Percentiles rank a stretch among this genome's conserved stretches.
phyloP scores from a whole-genome alignment of 2,329 filamentous ascomycete species.

The Hypoxylon sp. region DNA sequence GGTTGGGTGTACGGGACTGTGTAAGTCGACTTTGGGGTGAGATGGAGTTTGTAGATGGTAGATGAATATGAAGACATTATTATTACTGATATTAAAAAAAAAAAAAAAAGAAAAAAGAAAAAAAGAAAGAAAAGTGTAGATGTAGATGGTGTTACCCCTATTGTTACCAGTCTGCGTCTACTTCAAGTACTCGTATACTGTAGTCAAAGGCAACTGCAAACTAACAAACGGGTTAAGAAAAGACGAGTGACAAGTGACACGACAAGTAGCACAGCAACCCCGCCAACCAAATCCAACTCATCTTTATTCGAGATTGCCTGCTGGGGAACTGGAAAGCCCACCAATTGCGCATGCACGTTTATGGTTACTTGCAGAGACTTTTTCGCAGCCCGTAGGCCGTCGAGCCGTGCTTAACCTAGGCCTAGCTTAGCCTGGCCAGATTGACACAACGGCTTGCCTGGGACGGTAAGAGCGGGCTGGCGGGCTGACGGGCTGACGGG shows the following conservation, averaged over 20 bases:
- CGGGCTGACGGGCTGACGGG: too few relatives aligned
- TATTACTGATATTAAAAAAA: slow-evolving; percentile 12
- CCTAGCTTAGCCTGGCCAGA: too few relatives aligned
- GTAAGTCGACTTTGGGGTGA: too few relatives aligned
- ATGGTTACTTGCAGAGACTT: slow-evolving; percentile 28
- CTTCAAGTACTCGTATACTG: too few relatives aligned
- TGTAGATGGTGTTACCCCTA: slow-evolving; percentile 23
- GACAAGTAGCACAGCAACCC: background rate
- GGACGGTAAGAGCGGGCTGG: too few relatives aligned
- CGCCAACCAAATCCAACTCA: slow-evolving; percentile 4
- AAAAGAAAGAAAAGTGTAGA: too few relatives aligned
- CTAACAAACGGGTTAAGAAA: background rate
- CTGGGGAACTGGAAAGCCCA: slow-evolving; percentile 31
- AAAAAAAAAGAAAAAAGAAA: too few relatives aligned
- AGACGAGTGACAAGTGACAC: background rate
- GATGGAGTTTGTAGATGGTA: slow-evolving; percentile 32
- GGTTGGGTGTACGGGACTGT: slow-evolving; percentile 2
- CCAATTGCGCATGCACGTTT: slow-evolving; percentile 23
- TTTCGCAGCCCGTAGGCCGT: slow-evolving; percentile 13
- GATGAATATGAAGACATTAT: too few relatives aligned
- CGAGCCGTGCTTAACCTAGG: too few relatives aligned
- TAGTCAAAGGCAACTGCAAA: too few relatives aligned
- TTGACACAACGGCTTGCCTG: too few relatives aligned
- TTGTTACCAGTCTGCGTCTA: too few relatives aligned
- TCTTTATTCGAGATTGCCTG: slow-evolving; percentile 27